These are phyloP conservation scores for Jacaranda mimosifolia DNA, from an alignment of 257 asterid genomes.

Conservation along the genomic window DNA sequence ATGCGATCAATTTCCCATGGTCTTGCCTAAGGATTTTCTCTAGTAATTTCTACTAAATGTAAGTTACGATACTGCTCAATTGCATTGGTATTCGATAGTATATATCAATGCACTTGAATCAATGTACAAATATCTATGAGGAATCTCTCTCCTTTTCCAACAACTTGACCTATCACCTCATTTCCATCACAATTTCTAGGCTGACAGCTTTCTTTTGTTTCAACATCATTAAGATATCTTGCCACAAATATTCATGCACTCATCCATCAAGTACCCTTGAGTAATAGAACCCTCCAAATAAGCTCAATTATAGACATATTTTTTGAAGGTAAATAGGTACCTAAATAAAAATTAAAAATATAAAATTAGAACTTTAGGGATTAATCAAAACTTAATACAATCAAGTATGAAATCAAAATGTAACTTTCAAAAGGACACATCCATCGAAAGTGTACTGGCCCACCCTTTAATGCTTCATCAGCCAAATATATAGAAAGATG, in stretches of 20 bases:
- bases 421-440: too few relatives aligned
- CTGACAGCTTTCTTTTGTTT: slow-evolving; percentile 8
- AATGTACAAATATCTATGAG: neutral
- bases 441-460: too few relatives aligned
- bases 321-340: slow-evolving; percentile 16
- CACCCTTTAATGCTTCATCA: too few relatives aligned
- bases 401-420: too few relatives aligned
- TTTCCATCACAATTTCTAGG: slow-evolving; percentile 15
- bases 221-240: slow-evolving; percentile 22
- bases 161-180: neutral
- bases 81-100: neutral
- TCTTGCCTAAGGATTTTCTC: neutral
- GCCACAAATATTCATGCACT: slow-evolving; percentile 34
- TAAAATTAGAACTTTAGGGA: too few relatives aligned
- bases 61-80: neutral
- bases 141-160: neutral
- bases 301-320: slow-evolving; percentile 2
- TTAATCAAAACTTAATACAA: too few relatives aligned
- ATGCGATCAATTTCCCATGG: neutral
- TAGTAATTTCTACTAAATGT: neutral
- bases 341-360: too few relatives aligned
- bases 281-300: slow-evolving; percentile 28
- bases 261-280: slow-evolving; percentile 17
- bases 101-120: slow-evolving; percentile 26
- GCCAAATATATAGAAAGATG: too few relatives aligned